phyloP scores from a whole-genome alignment of 257 asterid species.

The Scutellaria barbata region DNA sequence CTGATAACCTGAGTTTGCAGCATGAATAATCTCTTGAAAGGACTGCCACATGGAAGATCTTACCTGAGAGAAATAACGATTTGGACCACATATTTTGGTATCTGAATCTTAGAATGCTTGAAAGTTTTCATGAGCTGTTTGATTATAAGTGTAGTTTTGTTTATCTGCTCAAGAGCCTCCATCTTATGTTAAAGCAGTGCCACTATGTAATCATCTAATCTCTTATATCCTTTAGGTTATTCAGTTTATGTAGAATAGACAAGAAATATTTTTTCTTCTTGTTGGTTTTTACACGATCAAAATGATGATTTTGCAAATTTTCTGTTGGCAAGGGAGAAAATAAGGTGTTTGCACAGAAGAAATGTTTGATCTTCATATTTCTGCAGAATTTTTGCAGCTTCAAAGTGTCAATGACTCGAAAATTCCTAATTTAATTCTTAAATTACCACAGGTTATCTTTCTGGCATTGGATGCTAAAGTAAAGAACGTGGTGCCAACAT shows the following conservation, averaged over 20 bases:
- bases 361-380: slow-evolving; percentile 3
- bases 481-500: slow-evolving; percentile 66
- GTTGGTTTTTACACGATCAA: no score
- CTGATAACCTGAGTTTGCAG: slow-evolving; percentile 2
- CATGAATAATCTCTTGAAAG: neutral
- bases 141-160: neutral
- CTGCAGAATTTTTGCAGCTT: slow-evolving; percentile 31
- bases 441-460: slow-evolving; percentile 76
- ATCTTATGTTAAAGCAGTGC: no score
- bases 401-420: slow-evolving; percentile 19
- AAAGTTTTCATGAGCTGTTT: neutral
- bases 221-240: no score
- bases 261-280: no score
- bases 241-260: no score
- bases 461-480: slow-evolving; percentile 71
- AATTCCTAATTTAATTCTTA: slow-evolving; percentile 34
- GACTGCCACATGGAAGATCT: neutral
- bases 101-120: slow-evolving; percentile 13
- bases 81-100: neutral
- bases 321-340: no score
- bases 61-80: neutral
- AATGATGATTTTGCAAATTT: no score
- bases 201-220: no score
- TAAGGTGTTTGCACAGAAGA: no score
- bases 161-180: neutral